These are phyloP conservation scores for Coemansia sp. DNA, from an alignment of 192 early-diverging fungal genomes.

Conservation along the genomic window DNA sequence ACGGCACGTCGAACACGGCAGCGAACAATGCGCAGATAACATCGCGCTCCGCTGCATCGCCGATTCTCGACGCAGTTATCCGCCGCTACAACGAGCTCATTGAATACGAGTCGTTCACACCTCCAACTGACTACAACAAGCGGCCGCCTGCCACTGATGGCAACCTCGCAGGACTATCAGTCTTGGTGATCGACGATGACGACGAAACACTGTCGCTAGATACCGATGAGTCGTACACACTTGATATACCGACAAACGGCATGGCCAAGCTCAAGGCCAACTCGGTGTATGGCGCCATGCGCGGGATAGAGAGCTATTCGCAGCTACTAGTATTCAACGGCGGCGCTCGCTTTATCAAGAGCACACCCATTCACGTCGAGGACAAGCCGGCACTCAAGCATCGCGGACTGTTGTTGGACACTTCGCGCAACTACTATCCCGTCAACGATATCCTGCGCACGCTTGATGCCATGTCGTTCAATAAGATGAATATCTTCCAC, in stretches of 20 bases:
- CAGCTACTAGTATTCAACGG: conserved; percentile 61
- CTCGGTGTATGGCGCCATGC: conserved; percentile 68
- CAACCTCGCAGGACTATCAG: conserved; percentile 37
- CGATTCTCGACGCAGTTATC: conserved; percentile 49
- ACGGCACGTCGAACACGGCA: conserved; percentile 45
- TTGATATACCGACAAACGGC: conserved; percentile 58
- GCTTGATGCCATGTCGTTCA: conserved; percentile 68
- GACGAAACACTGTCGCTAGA: conserved; percentile 54
- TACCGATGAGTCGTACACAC: conserved; percentile 71
- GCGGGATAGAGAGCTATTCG: conserved; percentile 69
- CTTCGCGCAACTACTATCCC: conserved; percentile 66
- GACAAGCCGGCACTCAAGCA: conserved; percentile 65
- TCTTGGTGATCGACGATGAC: conserved; percentile 48
- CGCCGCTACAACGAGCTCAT: conserved; percentile 56
- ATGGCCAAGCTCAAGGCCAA: conserved; percentile 58
- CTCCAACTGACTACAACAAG: conserved; percentile 49
- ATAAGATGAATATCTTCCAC: conserved; percentile 77
- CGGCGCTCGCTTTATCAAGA: conserved; percentile 47
- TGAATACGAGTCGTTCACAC: conserved; percentile 49
- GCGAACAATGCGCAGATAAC: conserved; percentile 31
- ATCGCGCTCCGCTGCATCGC: conserved; percentile 49
- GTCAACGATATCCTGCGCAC: conserved; percentile 59
- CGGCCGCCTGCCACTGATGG: conserved; percentile 4
- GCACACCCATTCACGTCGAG: conserved; percentile 59
- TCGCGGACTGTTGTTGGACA: conserved; percentile 71